A percentile compares a stretch with the other conserved stretches of the same genome.
These are phyloP conservation scores for Arctostaphylos glauca DNA, from an alignment of 148 eudicot genomes.

Conservation along the genomic window DNA sequence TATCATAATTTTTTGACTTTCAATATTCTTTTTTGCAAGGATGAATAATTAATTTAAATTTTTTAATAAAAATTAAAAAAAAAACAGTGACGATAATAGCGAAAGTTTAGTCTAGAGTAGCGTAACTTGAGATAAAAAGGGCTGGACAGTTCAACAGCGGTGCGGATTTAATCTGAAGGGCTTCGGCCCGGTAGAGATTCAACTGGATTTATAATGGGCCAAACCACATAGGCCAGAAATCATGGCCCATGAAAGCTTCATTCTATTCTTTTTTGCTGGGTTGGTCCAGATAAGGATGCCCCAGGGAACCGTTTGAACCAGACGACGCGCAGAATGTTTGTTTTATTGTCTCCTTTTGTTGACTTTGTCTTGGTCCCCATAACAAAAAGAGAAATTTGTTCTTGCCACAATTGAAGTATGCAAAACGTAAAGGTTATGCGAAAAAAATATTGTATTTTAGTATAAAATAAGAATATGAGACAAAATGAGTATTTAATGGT, in stretches of 20 bases:
- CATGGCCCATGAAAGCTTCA: neutral
- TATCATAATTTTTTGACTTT: no score
- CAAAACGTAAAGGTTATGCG: no score
- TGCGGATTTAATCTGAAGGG: neutral
- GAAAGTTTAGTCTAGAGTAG: no score
- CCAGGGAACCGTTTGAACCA: no score
- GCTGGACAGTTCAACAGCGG: neutral
- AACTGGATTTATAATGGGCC: neutral
- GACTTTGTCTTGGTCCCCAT: neutral
- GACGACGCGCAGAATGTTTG: neutral
- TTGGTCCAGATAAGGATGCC: neutral
- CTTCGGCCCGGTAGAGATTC: neutral
- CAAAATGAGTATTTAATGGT: no score
- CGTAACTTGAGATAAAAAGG: neutral
- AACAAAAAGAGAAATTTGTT: neutral
- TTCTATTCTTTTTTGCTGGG: neutral
- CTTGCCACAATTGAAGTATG: no score
- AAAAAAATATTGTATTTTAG: no score
- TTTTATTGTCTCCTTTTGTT: neutral
- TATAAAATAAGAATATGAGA: no score
- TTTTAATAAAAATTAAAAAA: no score
- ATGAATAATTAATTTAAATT: no score
- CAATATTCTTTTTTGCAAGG: no score
- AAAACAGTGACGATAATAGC: no score
- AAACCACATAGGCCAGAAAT: neutral